Evolutionary conservation across 805 yeast genomes (phyloP), one percentile per base, ranked within the genome.

Genomic region (Barnettozyma sp.): DNA sequence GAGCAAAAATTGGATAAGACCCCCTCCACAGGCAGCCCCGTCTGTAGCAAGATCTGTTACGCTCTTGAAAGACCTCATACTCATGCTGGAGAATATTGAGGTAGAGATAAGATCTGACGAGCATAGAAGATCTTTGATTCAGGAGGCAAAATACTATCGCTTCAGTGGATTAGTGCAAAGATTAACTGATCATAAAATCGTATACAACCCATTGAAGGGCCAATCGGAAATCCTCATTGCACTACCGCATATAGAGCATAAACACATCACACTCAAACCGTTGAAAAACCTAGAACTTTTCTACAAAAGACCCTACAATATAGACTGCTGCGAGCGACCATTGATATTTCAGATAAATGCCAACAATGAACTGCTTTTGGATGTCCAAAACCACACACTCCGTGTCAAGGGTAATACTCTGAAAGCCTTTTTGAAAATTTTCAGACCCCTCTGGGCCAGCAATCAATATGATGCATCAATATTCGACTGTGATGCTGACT

Each of bases 81-180:
- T 65, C 18, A 50, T 75, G 3, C 55, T 85, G 18, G 66, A 70
- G 41, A 88, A 88, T 0, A 70, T 73, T 24, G 52, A 60, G 4
- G 46, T 73, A 14, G 59, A 63, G 2, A 64, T 82, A 14, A 49
- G 52, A 30, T 63, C 68, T 37, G 81, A 76, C 26, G 55, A 57
- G 1, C 82, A 78, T 51, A 65, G 95, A 27, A 54, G 59, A 8
- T 55, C 71, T 12, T 61, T 87, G 39, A 55, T 80, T 7, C 65
- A 65, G 35, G 97, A 87, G 52, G 82, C 94, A 44, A 66, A 71
- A 30, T 87, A 82, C 58, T 87, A 84, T 55, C 65, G 90, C 31
- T 80, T 87, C 46, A 60, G 73, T 31, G 86, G 77, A 24, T 62
- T 87, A 25, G 94, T 82, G 53, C 94, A 86, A 59, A 59, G 68